Conservation (phyloP, 129 eudicot species). For the Sambucus nigra region DNA sequence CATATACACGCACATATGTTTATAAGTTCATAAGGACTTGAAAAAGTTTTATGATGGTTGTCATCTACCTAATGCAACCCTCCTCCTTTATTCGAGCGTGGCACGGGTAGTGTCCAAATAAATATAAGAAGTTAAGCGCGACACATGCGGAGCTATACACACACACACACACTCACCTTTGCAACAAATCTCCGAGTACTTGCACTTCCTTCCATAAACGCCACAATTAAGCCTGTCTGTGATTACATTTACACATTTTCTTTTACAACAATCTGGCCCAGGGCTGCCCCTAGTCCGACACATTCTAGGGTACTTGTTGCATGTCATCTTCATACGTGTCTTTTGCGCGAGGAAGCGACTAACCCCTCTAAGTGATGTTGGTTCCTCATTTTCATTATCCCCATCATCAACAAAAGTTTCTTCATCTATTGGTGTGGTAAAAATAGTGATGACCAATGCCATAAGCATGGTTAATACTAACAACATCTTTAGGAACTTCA, state of each 20-base stretch:
- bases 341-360: conserved; percentile 31
- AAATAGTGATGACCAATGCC: conserved; percentile 25
- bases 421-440: conserved; percentile 14
- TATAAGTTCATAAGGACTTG: too few relatives aligned
- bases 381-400: conserved; percentile 6
- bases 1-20: too few relatives aligned
- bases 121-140: too few relatives aligned
- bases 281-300: conserved; percentile 46
- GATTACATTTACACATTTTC: conserved; percentile 47
- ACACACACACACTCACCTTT: too few relatives aligned
- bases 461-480: conserved; percentile 18
- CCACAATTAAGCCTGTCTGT: conserved; percentile 49
- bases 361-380: conserved; percentile 25
- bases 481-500: conserved; percentile 5
- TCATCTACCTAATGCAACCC: too few relatives aligned
- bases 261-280: conserved; percentile 58
- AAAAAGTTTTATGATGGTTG: too few relatives aligned
- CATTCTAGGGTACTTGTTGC: conserved; percentile 54
- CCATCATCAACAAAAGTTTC: conserved; percentile 15
- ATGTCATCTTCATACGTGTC: conserved; percentile 22
- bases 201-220: conserved; percentile 47
- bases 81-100: too few relatives aligned
- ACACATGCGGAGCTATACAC: too few relatives aligned
- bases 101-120: too few relatives aligned
- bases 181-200: conserved; percentile 47